phyloP scores from a whole-genome alignment of 83 land plant genomes.

The Picea abies region DNA sequence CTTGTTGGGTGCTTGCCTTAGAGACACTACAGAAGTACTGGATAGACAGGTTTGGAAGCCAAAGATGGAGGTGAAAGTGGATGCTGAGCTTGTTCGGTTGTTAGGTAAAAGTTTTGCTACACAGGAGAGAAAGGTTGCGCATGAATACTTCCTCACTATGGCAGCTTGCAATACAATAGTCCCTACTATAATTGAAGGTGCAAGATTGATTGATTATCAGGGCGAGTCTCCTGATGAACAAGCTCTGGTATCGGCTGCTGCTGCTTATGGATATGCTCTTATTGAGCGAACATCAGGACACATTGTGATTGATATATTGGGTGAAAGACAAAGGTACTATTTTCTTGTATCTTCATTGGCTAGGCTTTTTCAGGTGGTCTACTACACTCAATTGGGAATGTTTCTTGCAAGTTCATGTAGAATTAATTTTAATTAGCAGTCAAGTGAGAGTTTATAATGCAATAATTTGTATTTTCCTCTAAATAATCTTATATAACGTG shows the following conservation, averaged over 20 bases:
- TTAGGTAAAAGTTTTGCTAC: slow-evolving; percentile 38
- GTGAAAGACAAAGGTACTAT: slow-evolving; percentile 67
- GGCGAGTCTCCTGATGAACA: slow-evolving; percentile 99
- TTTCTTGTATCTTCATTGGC: slow-evolving; percentile 3
- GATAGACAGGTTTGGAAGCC: slow-evolving; percentile 39
- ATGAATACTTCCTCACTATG: slow-evolving; percentile 85
- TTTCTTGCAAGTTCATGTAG: not conserved
- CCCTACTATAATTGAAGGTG: slow-evolving; percentile 50
- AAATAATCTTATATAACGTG: not conserved
- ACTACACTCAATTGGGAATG: not conserved
- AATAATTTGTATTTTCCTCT: not conserved
- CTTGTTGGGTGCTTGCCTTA: slow-evolving; percentile 10
- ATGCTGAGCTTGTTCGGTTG: slow-evolving; percentile 52
- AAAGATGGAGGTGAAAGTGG: slow-evolving; percentile 51
- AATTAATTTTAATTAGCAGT: not conserved
- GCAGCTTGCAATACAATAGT: slow-evolving; percentile 97
- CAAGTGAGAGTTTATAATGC: not conserved
- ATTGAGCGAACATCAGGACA: slow-evolving; percentile 83
- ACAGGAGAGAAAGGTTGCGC: slow-evolving; percentile 59
- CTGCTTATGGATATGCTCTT: slow-evolving; percentile 88
- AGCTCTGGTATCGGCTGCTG: slow-evolving; percentile 91
- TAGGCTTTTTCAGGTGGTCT: not conserved
- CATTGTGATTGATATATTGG: slow-evolving; percentile 75
- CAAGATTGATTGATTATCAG: slow-evolving; percentile 71
- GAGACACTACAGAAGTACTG: slow-evolving; percentile 15